Evolutionary conservation across 495 filamentous ascomycete species (phyloP), one percentile per base, ranked within the genome.

Genomic region (Melanomma pulvis-pyrius): DNA sequence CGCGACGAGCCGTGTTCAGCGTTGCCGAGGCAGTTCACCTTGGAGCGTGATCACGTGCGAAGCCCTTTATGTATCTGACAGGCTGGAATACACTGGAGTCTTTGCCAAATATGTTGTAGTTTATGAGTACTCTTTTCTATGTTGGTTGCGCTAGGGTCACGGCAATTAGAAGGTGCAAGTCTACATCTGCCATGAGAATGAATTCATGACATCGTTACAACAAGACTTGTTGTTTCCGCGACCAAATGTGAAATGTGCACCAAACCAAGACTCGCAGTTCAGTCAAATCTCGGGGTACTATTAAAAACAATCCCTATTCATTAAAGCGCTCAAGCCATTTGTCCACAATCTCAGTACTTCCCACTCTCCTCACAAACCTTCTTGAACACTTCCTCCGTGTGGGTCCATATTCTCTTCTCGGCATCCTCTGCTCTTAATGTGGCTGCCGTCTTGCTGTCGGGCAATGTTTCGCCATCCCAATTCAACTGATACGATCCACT

Each of bases 301-400:
- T n/a, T n/a, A n/a, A 36, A 36, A 36, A 36, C 13, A 36, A 36
- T 36, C 13, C 32, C 6, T 36, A 13, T 36, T 36, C 32, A 12
- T 34, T 4, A 34, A 34, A 12, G 30, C 4, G 30, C 5, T 34
- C 30, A n/a, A n/a, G 30, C 30, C 30, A 34, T 34, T 12, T 5
- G 30, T 34, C 30, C 4, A 34, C 39, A 44, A 44, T n/a, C 39
- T 63, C 32, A 67, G 29, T 61, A 67, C 48, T 68, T 68, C 11
- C 41, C 59, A 28, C 26, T 25, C 30, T 59, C 58, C 21, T 49
- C 52, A 22, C 48, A 67, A 5, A 71, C 55, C 53, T 59, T 67
- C 63, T 41, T 59, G 21, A 58, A 71, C 19, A 71, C 68, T 34
- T 71, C 63, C 24, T 71, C 63, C 1, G 68, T 67, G 54, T 71